Conservation (phyloP, 495 filamentous ascomycete genomes). For the Pyrenopolyporus hunteri region DNA sequence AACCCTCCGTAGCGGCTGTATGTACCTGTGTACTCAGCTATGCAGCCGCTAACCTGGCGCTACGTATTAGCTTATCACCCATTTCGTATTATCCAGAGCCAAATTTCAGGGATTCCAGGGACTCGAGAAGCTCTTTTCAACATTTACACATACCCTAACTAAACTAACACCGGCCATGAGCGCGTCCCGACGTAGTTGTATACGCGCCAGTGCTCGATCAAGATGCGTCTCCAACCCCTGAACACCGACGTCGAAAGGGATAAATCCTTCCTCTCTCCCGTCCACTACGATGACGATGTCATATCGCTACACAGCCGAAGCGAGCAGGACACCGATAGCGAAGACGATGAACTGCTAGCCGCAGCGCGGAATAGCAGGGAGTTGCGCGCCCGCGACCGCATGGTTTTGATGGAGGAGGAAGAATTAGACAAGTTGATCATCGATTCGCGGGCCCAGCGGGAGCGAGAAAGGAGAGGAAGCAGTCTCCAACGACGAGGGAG, state of each 20-base stretch:
- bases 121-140: no score
- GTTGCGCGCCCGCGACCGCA: conserved; percentile 70
- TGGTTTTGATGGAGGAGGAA: conserved; percentile 86
- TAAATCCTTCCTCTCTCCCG: conserved; percentile 64
- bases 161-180: conserved; percentile 27
- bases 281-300: conserved; percentile 70
- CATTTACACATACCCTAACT: no score
- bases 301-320: conserved; percentile 68
- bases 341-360: conserved; percentile 71
- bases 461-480: conserved; percentile 57
- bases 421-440: conserved; percentile 80
- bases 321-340: conserved; percentile 77
- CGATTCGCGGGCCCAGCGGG: conserved; percentile 52
- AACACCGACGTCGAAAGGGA: conserved; percentile 39
- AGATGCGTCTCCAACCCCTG: conserved; percentile 32
- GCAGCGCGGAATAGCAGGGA: conserved; percentile 72
- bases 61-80: no score
- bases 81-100: no score
- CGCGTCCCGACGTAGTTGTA: conserved; percentile 3
- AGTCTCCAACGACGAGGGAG: conserved; percentile 55
- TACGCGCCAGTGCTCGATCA: conserved; percentile 12
- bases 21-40: not conserved
- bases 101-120: no score
- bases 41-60: no score
- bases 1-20: not conserved